Base-by-base conservation (phyloP, 2,329 filamentous ascomycete genomes). In the Lachnellula hyalina region DNA sequence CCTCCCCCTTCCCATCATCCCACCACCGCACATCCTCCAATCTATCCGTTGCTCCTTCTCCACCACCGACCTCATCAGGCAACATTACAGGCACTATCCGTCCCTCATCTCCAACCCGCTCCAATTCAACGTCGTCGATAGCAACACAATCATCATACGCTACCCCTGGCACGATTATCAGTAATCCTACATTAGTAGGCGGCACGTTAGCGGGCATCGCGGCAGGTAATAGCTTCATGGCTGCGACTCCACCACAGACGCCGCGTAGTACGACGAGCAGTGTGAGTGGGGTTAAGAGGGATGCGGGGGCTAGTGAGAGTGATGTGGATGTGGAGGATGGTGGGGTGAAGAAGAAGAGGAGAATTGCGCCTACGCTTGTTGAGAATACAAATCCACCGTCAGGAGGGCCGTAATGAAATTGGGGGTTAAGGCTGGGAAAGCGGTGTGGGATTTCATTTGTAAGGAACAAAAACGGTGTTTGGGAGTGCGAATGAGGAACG, bases 191-290 rank as follows among this genome's bases (percentile, higher is more conserved):
- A 1, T 83, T 94, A 1, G 87, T 89, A 8, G 80, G 90, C 34
- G 87, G 90, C 14, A 89, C 79, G 52, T 80, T 96, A 15, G 90
- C 91, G 0, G 80, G 85, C 51, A 83, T 96, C 25, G 84, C 89
- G 12, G 89, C 89, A 5, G 76, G 87, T 9, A 87, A 86, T 41
- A 65, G 65, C 23, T 72, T 72, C 4, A 74, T 82, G 3, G 75
- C 77, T 0, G 90, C 89, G 38, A 96, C 93, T 7, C 93, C 94
- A 2, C 94, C 93, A 0, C 88, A 96, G 70, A 97, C 93, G 3
- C 93, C 93, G 5, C 79, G 83, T 49, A 83, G 81, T 64, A 78
- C 81, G 5, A 75, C 77, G 45, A 80, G 75, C 25, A 83, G 78
- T 54, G 77, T 81, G 1, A 82, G 66, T 70, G 79, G 57, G 32